Base-by-base conservation (phyloP, 108 stramenopile species). In the Skeletonema potamos region DNA sequence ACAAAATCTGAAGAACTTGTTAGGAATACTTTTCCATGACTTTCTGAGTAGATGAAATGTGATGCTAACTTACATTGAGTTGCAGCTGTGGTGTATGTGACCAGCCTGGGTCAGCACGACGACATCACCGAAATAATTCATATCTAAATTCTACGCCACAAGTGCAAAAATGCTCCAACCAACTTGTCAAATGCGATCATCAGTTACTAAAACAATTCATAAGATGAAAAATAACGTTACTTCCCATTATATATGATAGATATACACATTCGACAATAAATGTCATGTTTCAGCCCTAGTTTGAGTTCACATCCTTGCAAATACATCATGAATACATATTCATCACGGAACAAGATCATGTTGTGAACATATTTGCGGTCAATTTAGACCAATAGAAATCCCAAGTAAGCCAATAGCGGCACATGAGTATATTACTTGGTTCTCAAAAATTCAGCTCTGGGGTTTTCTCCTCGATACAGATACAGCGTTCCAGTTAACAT, bases 401-500 rank as follows among this genome's bases (percentile, higher is more conserved):
- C 9, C 54, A 59, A n/a, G n/a, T n/a, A n/a, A n/a, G n/a, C n/a
- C 18, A 36, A 60, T 9, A 27, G 17, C 34, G n/a, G 22, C 56
- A 20, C 72, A 26, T 20, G 9, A 24, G n/a, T 8, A 11, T 61
- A 17, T 54, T 74, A 87, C 33, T 84, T 84, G 44, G 48, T 73
- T 37, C 83, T 82, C 20, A 89, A 62, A 65, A 87, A 89, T 54
- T 87, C 86, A 20, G 86, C 88, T 43, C 88, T 79, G 15, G 60
- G 82, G 24, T 78, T 74, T 30, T 68, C 75, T 10, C 88, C 88
- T 20, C 88, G 84, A 58, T 89, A 86, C 76, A 89, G 70, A 60
- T 87, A 89, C 33, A 89, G 70, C 17, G 80, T 87, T 30, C 88
- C 88, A 32, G 88, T 89, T 15, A 83, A 67, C 76, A 87, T 74